Evolutionary conservation across 73 alveolate genomes (phyloP).

Genomic region (Paramecium octaurelia): DNA sequence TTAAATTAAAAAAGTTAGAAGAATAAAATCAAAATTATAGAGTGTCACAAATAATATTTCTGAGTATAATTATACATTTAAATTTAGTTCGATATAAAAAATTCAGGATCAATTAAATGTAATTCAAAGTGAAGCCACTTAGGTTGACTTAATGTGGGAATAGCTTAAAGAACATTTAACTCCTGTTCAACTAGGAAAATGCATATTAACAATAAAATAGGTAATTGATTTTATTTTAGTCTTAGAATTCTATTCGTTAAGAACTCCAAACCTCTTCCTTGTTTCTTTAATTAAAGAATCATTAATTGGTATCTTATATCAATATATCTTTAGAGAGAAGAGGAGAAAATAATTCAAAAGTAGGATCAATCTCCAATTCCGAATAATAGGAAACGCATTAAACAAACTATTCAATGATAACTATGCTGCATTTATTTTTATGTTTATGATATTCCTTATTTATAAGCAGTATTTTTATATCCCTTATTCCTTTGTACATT

Average conservation of each 20-base stretch:
- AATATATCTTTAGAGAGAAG: background rate
- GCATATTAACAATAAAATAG: background rate
- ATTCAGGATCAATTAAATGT: background rate
- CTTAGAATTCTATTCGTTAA: background rate
- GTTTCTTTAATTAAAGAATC: background rate
- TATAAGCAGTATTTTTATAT: background rate
- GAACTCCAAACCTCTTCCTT: constrained; percentile 11
- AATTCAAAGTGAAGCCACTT: background rate
- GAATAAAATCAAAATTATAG: background rate
- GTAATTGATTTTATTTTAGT: background rate
- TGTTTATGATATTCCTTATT: background rate
- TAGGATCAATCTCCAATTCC: background rate
- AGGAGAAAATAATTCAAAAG: background rate
- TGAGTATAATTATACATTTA: background rate
- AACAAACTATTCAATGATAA: background rate
- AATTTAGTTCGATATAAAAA: background rate
- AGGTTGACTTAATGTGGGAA: constrained; percentile 16
- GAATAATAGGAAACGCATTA: background rate
- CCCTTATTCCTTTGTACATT: background rate
- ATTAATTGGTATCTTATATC: background rate
- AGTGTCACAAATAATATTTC: background rate
- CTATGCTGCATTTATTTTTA: background rate
- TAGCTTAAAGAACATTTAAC: background rate
- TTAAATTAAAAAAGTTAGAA: background rate
- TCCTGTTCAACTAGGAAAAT: background rate